Base-by-base conservation (phyloP, 2,329 filamentous ascomycete genomes). In the Botryosphaeria dothidea region DNA sequence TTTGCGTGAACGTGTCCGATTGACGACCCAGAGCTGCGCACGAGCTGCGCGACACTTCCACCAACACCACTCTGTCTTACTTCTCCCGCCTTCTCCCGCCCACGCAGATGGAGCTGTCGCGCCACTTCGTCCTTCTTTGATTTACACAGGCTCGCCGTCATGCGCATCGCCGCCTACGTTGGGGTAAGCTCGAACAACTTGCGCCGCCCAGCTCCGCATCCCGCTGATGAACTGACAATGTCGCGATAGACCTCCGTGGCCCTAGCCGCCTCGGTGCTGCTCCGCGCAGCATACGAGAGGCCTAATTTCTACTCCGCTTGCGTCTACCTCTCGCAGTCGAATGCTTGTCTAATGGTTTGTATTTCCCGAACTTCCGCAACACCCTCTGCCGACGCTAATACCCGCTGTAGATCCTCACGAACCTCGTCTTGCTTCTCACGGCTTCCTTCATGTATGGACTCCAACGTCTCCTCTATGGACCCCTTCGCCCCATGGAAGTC, bases 301-400 rank as follows among this genome's bases (percentile, higher is more conserved):
- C 90, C 95, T 68, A 99, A 99, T 80, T 99, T 98, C 84, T 99
- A 99, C 82, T 96, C 94, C 63, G 93, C 95, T 70, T 95, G 93
- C 81, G 95, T 99, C 56, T 97, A 98, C 80, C 88, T 99, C 58
- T 92, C 93, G 45, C 94, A 98, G 80, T 97, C 93, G 79, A 98
- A 95, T 81, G 90, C 96, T 72, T 98, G 94, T 76, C 83, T 98
- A 62, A 91, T 98, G 87, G 92, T 95, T 78, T 71, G 86, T 79
- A 34, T 46, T 29, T 41, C 23, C 51, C 51, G 41, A 34, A 48
- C 54, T 38, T 66, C 67, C 38, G 56, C 45, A 31, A 27, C 36
- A 46, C 46, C 27, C 61, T 61, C 51, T 62, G 43, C 58, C 17
- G 29, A 57, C 56, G 60, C 69, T 70, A 38, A 71, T 64, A 29